Conservation (phyloP, 2,329 filamentous ascomycete genomes). For the Daldinia eschscholtzii region DNA sequence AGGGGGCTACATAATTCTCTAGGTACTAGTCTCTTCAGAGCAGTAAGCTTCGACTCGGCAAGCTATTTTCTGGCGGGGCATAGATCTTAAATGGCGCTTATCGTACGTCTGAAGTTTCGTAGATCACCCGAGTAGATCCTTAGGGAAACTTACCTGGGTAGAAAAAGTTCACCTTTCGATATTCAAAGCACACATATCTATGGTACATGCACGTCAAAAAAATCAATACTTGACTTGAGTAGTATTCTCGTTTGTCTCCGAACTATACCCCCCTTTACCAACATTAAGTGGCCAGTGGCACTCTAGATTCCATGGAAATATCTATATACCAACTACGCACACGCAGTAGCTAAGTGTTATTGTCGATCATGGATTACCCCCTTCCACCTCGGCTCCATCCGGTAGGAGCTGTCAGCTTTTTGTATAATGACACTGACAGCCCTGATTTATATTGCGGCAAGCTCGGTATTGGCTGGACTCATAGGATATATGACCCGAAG, state of each 20-base stretch:
- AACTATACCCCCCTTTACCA: slow-evolving; percentile 1
- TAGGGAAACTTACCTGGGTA: slow-evolving; percentile 23
- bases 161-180: neutral
- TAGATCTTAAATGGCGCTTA: slow-evolving; percentile 15
- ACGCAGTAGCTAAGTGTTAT: slow-evolving; percentile 29
- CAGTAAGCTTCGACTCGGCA: slow-evolving; percentile 38
- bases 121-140: slow-evolving; percentile 43
- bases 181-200: slow-evolving; percentile 5
- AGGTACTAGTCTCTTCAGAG: slow-evolving; percentile 25
- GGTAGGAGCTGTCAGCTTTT: slow-evolving; percentile 37
- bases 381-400: slow-evolving; percentile 40
- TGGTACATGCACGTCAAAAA: slow-evolving; percentile 7
- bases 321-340: neutral
- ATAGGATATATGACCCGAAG: slow-evolving; percentile 35
- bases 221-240: neutral
- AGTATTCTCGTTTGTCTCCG: slow-evolving; percentile 9
- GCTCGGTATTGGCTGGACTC: slow-evolving; percentile 38
- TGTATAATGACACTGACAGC: slow-evolving; percentile 32
- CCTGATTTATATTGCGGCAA: slow-evolving; percentile 34
- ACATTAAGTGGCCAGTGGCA: slow-evolving; percentile 1
- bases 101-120: slow-evolving; percentile 34
- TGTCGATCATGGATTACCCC: slow-evolving; percentile 41
- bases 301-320: neutral
- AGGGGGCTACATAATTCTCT: slow-evolving; percentile 1
- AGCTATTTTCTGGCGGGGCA: slow-evolving; percentile 12